Base-by-base conservation (phyloP, 2,329 filamentous ascomycete species). In the Colletotrichum tofieldiae region DNA sequence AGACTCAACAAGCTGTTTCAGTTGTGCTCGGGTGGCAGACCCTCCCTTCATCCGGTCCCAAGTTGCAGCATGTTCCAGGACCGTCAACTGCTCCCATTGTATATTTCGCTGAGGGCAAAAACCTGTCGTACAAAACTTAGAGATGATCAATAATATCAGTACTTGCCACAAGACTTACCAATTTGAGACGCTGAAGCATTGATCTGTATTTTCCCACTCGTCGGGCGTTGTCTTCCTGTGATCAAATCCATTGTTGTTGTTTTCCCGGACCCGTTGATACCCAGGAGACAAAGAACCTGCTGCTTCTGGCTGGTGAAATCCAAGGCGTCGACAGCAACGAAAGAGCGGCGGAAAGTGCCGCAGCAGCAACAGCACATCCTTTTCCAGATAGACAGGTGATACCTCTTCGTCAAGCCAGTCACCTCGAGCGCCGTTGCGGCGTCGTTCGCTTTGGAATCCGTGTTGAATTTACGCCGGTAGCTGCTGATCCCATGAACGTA, bases 61-160 rank as follows among this genome's bases (percentile, higher is more conserved):
- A 54, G 94, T 90, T 1, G 83, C 81, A 8, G 94, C 88, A 77
- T 94, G 92, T 78, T 94, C 93, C 72, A 87, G 87, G 1, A 93
- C 92, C 0, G 91, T 93, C 43, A 95, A 81, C 58, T 91, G 87
- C 75, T 92, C 89, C 92, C 92, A 95, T 49, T 94, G 86, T 7
- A 94, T 92, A 77, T 95, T 94, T 80, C 92, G 91, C 78, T 94
- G 93, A 0, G 93, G 93, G 72, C 92, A 93, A 41, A 93, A 86
- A 7, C 92, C 92, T 87, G 0, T 88, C 89, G 23, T 16, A 9
- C 3, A 16, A 4, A 11, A 41, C 12, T 41, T 41, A 41, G 39
- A 41, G 16, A 11, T 41, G 39, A 18, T 16, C 14, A 16, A 41
- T 16, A 16, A 16, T 5, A 14, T 9, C 39, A 41, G 5, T 41